phyloP scores from a whole-genome alignment of 192 early-diverging fungal species.

The Coemansia sp. region DNA sequence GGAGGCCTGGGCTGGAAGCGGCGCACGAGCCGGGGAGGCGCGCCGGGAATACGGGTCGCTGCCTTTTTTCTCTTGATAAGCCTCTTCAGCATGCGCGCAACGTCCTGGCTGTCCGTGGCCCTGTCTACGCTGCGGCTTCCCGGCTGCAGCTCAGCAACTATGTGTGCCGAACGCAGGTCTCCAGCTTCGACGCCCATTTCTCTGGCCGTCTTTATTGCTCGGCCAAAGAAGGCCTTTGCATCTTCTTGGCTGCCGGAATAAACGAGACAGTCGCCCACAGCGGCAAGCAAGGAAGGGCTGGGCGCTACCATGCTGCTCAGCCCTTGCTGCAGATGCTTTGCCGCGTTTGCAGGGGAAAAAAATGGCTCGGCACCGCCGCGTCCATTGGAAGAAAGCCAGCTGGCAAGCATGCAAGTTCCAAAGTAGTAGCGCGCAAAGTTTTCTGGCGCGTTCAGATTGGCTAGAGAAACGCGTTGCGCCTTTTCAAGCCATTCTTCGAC shows the following conservation, averaged over 20 bases:
- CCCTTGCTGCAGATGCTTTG: slow-evolving; percentile 17
- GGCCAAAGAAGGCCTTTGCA: slow-evolving; percentile 18
- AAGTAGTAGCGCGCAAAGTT: slow-evolving; percentile 40
- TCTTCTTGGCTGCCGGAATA: slow-evolving; percentile 23
- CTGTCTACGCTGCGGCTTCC: slow-evolving; percentile 3
- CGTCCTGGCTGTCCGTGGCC: not conserved
- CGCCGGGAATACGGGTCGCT: slow-evolving; percentile 18
- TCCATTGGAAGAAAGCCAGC: slow-evolving; percentile 15
- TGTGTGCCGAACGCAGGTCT: slow-evolving; percentile 10
- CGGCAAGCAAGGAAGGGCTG: slow-evolving; percentile 16
- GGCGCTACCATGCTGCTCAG: not conserved
- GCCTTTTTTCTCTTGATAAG: slow-evolving; percentile 17
- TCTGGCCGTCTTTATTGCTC: slow-evolving; percentile 5
- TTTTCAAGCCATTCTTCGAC: slow-evolving; percentile 31
- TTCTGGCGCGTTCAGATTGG: slow-evolving; percentile 3
- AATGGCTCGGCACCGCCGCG: not conserved
- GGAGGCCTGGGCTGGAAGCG: slow-evolving; percentile 21
- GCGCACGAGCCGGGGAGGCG: slow-evolving; percentile 26
- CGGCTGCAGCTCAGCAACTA: slow-evolving; percentile 19
- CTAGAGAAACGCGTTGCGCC: slow-evolving; percentile 18
- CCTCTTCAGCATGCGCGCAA: slow-evolving; percentile 23
- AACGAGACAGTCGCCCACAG: slow-evolving; percentile 33
- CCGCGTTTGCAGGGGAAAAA: slow-evolving; percentile 11
- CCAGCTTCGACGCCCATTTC: not conserved
- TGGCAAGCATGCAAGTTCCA: slow-evolving; percentile 27